Conservation (phyloP, 2,329 filamentous ascomycete genomes). For the Ophiocordyceps polyrhachis-furcata region DNA sequence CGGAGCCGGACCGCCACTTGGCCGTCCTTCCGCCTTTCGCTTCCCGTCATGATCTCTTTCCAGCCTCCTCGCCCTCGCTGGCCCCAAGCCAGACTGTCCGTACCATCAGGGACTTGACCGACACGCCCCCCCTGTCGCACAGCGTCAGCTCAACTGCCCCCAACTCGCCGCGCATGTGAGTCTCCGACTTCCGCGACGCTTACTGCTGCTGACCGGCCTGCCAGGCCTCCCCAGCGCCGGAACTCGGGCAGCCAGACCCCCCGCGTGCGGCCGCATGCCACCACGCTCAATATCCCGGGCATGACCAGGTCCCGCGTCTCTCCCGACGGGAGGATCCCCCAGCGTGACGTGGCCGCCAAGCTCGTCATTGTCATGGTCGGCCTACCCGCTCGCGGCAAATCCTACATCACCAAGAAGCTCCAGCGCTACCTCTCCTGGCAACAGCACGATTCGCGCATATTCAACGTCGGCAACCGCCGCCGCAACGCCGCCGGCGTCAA, state of each 20-base stretch:
- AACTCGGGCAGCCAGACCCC: constrained; percentile 65
- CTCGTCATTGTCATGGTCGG: constrained; percentile 98
- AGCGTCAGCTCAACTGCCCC: constrained; percentile 41
- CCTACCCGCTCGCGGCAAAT: constrained; percentile 85
- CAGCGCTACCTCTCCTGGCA: constrained; percentile 92
- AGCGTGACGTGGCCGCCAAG: constrained; percentile 88
- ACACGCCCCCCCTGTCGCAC: constrained; percentile 35
- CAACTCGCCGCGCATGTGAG: constrained; percentile 39
- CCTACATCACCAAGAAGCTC: constrained; percentile 97
- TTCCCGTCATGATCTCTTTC: constrained; percentile 11
- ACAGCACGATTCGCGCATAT: constrained; percentile 87
- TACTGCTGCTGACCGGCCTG: not conserved
- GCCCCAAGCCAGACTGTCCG: constrained; percentile 23
- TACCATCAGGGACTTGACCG: constrained; percentile 25
- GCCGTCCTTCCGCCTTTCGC: constrained; percentile 15
- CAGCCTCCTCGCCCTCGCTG: constrained; percentile 9
- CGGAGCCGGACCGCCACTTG: constrained; percentile 14
- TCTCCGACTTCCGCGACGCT: constrained; percentile 2
- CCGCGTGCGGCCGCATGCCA: constrained; percentile 63
- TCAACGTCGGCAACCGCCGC: constrained; percentile 89
- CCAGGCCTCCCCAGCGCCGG: constrained; percentile 49
- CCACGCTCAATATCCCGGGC: constrained; percentile 89
- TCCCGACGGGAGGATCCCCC: constrained; percentile 83
- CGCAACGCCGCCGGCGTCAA: constrained; percentile 53
- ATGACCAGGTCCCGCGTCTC: constrained; percentile 91